phyloP scores from a whole-genome alignment of 1,284 basidiomycete species.

The Ceratobasidium sp. region DNA sequence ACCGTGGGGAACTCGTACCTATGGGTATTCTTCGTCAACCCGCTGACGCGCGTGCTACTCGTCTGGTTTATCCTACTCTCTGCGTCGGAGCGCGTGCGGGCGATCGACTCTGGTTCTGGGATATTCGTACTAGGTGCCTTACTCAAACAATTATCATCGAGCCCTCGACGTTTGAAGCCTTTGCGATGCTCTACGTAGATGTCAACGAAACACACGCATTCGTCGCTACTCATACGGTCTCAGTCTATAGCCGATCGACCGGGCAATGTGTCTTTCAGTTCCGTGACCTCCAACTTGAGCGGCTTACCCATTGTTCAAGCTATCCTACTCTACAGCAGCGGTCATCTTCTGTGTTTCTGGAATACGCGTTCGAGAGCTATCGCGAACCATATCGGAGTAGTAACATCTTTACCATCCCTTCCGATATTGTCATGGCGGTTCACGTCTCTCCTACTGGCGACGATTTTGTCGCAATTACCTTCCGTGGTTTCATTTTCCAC shows the following conservation, averaged over 20 bases:
- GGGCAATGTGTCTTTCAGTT: slow-evolving; percentile 38
- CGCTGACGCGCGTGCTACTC: not conserved
- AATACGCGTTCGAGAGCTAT: not conserved
- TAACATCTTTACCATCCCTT: slow-evolving; percentile 1
- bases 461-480: slow-evolving; percentile 34
- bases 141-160: slow-evolving; percentile 30
- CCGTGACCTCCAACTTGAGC: slow-evolving; percentile 4
- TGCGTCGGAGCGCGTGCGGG: slow-evolving; percentile 24
- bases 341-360: slow-evolving; percentile 3
- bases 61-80: slow-evolving; percentile 34
- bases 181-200: slow-evolving; percentile 33
- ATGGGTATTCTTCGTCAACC: slow-evolving; percentile 24
- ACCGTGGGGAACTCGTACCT: slow-evolving; percentile 26
- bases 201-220: slow-evolving; percentile 38
- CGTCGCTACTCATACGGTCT: slow-evolving; percentile 19
- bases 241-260: slow-evolving; percentile 34
- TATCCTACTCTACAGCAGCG: slow-evolving; percentile 1
- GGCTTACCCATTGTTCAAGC: not conserved
- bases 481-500: slow-evolving; percentile 27
- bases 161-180: slow-evolving; percentile 2
- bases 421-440: slow-evolving; percentile 20
- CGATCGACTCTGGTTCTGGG: slow-evolving; percentile 33
- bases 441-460: slow-evolving; percentile 39
- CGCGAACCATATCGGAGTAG: slow-evolving; percentile 7
- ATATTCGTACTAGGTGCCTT: slow-evolving; percentile 17